Evolutionary conservation across 116 monocot species (phyloP), one percentile per base, ranked within the genome.

Genomic region (Trichopus zeylanicus): DNA sequence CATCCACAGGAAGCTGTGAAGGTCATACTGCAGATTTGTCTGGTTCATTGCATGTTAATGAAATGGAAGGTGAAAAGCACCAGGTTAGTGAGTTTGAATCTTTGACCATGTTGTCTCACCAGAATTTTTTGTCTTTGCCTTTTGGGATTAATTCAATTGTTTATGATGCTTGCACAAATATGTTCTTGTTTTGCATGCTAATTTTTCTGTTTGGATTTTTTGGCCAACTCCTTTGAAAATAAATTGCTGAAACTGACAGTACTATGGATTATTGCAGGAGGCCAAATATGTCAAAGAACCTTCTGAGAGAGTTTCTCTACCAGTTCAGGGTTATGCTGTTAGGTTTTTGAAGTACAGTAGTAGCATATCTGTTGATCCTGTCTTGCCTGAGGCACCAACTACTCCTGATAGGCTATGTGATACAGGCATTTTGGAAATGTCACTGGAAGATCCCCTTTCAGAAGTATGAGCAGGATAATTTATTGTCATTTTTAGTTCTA

Each of bases 391-490:
- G 70, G 86, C 90, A 62, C 95, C 87, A 39, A 47, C 58, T 42
- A 90, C 90, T 66, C 95, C 90, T 70, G 87, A 90, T 39, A 81
- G 81, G 38, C 53, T 65, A 46, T 59, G 57, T 46, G 83, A 81
- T 81, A 39, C 66, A 63, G 87, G 76, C 51, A 81, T 56, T 74
- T 54, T 76, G 29, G 67, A 74, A 74, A 65, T 72, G 25, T 69
- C 75, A 13, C 67, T 58, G 63, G 88, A 81, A 69, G 74, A 81
- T 54, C 76, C 76, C 23, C 70, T 70, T 76, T 79, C 90, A 53
- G 83, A 86, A 70, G 90, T 95, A 90, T 69, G 76, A 9, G 7
- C 66, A 38, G 42, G 38, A 18, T 53, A 37, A 25, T 64, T 59
- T 20, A 19, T 55, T 29, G 42, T 70, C 47, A 26, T 67, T 9